Conservation (phyloP, 805 yeast genomes). For the Lachancea thermotolerans region DNA sequence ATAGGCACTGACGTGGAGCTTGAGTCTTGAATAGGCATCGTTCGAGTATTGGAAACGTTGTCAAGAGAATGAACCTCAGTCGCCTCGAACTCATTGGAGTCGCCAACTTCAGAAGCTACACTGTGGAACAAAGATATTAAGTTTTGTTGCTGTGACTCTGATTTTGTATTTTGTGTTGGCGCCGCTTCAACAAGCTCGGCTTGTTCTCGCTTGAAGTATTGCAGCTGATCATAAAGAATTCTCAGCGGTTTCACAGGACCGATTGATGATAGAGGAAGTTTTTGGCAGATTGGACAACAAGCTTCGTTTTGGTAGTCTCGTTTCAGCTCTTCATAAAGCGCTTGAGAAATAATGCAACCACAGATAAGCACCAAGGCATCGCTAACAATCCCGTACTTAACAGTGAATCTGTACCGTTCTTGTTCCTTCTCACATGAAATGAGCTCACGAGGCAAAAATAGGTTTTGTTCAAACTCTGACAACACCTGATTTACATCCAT, state of each 20-base stretch:
- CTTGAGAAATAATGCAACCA: conserved; percentile 24
- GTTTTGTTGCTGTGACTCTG: conserved; percentile 17
- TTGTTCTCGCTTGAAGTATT: conserved; percentile 9
- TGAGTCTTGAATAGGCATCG: conserved; percentile 18
- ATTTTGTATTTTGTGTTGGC: not conserved
- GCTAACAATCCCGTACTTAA: conserved; percentile 20
- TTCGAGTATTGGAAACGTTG: conserved; percentile 20
- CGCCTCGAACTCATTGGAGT: conserved; percentile 4
- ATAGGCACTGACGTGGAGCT: conserved; percentile 3
- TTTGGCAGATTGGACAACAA: conserved; percentile 35
- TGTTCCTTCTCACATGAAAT: conserved; percentile 13
- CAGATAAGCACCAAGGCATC: conserved; percentile 26
- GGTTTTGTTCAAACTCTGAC: conserved; percentile 19
- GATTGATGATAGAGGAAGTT: conserved; percentile 17
- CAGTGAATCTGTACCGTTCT: conserved; percentile 13
- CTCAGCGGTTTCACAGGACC: conserved; percentile 33
- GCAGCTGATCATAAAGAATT: conserved; percentile 23
- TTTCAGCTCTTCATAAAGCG: conserved; percentile 13
- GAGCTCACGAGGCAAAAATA: conserved; percentile 23
- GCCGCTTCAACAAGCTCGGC: not conserved
- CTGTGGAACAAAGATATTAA: conserved; percentile 31
- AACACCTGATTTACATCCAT: conserved; percentile 8
- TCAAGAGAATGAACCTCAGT: conserved; percentile 9
- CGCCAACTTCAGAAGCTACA: conserved; percentile 21
- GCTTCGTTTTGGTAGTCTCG: conserved; percentile 4